These are phyloP conservation scores for Naematelia encephala DNA, from an alignment of 768 basidiomycete species.

Conservation along the genomic window DNA sequence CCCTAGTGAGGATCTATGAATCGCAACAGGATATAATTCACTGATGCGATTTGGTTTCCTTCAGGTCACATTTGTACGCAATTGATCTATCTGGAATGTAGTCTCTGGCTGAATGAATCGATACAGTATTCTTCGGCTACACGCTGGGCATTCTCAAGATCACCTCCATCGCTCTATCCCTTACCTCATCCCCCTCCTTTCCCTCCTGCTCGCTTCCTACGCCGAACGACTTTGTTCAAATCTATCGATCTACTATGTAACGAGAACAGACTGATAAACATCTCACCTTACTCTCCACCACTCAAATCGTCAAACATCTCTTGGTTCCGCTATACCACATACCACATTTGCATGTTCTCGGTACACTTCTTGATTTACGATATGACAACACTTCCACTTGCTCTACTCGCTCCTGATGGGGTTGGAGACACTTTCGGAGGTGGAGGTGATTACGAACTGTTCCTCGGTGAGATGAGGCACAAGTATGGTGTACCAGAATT, in stretches of 20 bases:
- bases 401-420: slow-evolving; percentile 1
- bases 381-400: background rate
- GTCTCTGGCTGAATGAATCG: slow-evolving; percentile 3
- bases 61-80: no score
- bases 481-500: slow-evolving; percentile 4
- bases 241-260: slow-evolving; percentile 12
- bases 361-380: slow-evolving; percentile 11
- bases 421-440: background rate
- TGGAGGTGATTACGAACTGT: slow-evolving; percentile 1
- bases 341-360: slow-evolving; percentile 5
- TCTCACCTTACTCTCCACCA: slow-evolving; percentile 7
- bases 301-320: background rate
- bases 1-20: background rate
- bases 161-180: slow-evolving; percentile 10
- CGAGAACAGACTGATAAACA: slow-evolving; percentile 8
- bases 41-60: no score
- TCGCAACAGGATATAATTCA: no score
- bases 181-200: slow-evolving; percentile 43
- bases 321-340: background rate
- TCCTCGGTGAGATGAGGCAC: background rate
- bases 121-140: slow-evolving; percentile 1
- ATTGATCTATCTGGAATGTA: no score
- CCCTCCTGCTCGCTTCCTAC: slow-evolving; percentile 28
- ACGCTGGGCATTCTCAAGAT: slow-evolving; percentile 13
- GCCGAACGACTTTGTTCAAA: slow-evolving; percentile 12